These are phyloP conservation scores for Typha latifolia DNA, from an alignment of 176 grass and related monocot genomes.

Conservation along the genomic window DNA sequence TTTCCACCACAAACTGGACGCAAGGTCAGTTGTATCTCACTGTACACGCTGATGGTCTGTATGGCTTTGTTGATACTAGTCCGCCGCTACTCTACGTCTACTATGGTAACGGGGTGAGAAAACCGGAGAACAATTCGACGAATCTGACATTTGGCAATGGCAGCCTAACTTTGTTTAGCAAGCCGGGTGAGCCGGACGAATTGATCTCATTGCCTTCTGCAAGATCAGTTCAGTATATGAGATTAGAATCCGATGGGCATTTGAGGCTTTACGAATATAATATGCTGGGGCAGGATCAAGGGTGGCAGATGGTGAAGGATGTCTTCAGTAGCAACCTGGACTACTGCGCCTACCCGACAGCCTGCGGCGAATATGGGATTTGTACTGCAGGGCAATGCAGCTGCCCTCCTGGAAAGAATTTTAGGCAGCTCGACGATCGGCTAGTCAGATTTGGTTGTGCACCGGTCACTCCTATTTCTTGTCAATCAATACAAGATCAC, in stretches of 20 bases:
- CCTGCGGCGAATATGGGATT: constrained; percentile 22
- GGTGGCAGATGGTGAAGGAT: constrained; percentile 6
- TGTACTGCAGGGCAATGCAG: constrained; percentile 7
- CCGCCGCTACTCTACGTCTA: constrained; percentile 23
- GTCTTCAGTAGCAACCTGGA: constrained; percentile 4
- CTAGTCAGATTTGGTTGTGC: neutral
- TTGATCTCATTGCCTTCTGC: constrained; percentile 22
- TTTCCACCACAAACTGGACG: constrained; percentile 18
- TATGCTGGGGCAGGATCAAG: too few relatives aligned
- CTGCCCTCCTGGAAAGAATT: neutral
- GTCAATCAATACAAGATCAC: constrained; percentile 21
- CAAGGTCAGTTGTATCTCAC: constrained; percentile 51
- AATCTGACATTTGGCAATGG: constrained; percentile 40
- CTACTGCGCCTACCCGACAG: constrained; percentile 8
- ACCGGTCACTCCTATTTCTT: constrained; percentile 27
- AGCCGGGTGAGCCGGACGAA: constrained; percentile 9
- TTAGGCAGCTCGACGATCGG: neutral
- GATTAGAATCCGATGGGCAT: constrained; percentile 53
- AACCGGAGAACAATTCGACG: constrained; percentile 15
- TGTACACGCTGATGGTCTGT: constrained; percentile 27
- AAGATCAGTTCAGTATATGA: constrained; percentile 43
- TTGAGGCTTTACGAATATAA: constrained; percentile 3
- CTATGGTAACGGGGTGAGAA: constrained; percentile 6
- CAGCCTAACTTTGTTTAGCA: constrained; percentile 33
- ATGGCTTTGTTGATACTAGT: constrained; percentile 31